These are phyloP conservation scores for Phyllosticta paracitricarpa DNA, from an alignment of 2,329 filamentous ascomycete species.

Conservation along the genomic window DNA sequence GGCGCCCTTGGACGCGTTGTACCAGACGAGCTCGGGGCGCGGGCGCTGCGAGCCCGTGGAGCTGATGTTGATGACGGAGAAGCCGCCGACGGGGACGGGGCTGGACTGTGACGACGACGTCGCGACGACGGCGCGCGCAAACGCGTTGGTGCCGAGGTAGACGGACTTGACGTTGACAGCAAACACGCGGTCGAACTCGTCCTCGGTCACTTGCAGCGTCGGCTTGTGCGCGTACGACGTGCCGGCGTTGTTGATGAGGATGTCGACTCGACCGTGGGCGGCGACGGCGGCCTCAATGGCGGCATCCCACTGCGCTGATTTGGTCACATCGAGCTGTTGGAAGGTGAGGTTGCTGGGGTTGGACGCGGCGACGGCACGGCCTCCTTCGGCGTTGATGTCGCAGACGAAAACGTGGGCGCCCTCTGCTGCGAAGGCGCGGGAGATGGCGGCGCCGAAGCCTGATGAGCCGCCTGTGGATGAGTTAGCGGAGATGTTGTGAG, in stretches of 20 bases:
- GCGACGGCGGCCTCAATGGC: constrained; percentile 44
- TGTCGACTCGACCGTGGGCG: constrained; percentile 48
- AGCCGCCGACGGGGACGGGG: constrained; percentile 32
- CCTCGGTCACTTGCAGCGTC: constrained; percentile 53
- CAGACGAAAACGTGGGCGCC: constrained; percentile 53
- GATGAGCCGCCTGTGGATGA: constrained; percentile 42
- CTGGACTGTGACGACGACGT: neutral
- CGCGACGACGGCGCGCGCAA: constrained; percentile 50
- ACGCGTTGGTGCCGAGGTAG: constrained; percentile 49
- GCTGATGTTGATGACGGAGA: constrained; percentile 55
- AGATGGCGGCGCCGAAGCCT: constrained; percentile 56
- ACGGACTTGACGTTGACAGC: constrained; percentile 60
- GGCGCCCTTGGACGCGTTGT: constrained; percentile 59
- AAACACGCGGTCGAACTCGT: constrained; percentile 57
- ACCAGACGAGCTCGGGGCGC: constrained; percentile 56
- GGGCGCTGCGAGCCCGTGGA: constrained; percentile 55
- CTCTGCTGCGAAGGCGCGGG: constrained; percentile 48
- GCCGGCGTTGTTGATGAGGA: constrained; percentile 53
- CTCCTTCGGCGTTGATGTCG: constrained; percentile 48
- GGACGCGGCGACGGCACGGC: constrained; percentile 38
- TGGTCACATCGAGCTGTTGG: constrained; percentile 43
- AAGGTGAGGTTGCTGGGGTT: constrained; percentile 25
- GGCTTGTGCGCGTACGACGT: constrained; percentile 45
- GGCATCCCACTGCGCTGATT: constrained; percentile 40
- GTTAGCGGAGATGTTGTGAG: no score